Evolutionary conservation across 768 basidiomycete genomes (phyloP), one percentile per base, ranked within the genome.

Genomic region (Pholiota conissans): DNA sequence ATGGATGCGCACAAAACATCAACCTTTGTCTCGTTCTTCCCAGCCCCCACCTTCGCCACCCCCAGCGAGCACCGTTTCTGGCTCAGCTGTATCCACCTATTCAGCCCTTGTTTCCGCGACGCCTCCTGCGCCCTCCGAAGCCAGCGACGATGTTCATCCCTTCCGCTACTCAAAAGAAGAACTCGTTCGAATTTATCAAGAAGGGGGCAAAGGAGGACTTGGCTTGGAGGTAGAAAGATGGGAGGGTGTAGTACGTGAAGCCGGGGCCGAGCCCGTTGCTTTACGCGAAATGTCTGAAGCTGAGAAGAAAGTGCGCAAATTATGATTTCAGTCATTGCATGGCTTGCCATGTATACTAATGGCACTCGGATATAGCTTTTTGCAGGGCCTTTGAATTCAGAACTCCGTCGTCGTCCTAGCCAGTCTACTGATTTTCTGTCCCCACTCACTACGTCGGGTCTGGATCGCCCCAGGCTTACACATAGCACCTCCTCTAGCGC

Each of bases 101-200:
- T 91, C 84, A 63, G 85, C 88, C 61, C 81, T 87, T 51, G 85
- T 86, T 52, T 85, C 85, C 42, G 77, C 80, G 22, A 76, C 79
- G 13, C 75, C 76, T 32, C 76, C 82, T 60, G 73, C 74, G 42
- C 72, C 77, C 30, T 74, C 74, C 49, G 88, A 86, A 61, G 80
- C 76, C 60, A 79, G 77, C 50, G 89, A 92, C 67, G 81, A 85
- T 32, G 73, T 77, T 48, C 86, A 86, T 66, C 91, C 91, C n/a
- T 92, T 93, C 77, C 81, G 87, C 66, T 95, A 93, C 74, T 84
- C 90, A 4, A 93, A 87, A 73, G 91, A 93, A 65, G 91, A 93
- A 52, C 78, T 95, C 75, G 79, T 94, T 53, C 79, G 83, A 74
- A 88, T 95, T 60, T 94, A 90, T 71, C 88, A 81, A 70, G 91